These are phyloP conservation scores for Pythium dissimile DNA, from an alignment of 352 stramenopile genomes.

Conservation along the genomic window DNA sequence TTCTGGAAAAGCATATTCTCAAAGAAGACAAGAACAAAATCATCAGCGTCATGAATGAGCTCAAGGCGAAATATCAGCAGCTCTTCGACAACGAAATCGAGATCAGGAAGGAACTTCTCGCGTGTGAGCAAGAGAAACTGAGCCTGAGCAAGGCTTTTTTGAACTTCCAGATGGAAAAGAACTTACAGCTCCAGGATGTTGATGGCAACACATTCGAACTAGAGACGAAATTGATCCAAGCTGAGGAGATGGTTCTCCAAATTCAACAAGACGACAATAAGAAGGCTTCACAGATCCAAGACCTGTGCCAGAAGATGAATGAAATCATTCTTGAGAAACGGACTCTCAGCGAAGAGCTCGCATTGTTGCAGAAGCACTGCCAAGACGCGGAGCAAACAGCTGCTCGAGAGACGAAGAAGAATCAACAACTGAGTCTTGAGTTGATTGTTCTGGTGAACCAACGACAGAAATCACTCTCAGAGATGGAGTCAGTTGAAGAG, in stretches of 20 bases:
- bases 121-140: slow-evolving; percentile 69
- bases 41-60: slow-evolving; percentile 31
- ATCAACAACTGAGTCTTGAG: slow-evolving; percentile 66
- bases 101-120: slow-evolving; percentile 52
- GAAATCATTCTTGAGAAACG: slow-evolving; percentile 47
- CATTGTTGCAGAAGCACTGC: slow-evolving; percentile 32
- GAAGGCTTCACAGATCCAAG: slow-evolving; percentile 51
- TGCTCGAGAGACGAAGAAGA: slow-evolving; percentile 47
- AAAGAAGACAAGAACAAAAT: slow-evolving; percentile 54
- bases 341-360: slow-evolving; percentile 30
- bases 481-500: slow-evolving; percentile 28
- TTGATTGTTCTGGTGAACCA: slow-evolving; percentile 68
- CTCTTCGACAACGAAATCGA: slow-evolving; percentile 62
- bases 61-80: slow-evolving; percentile 55
- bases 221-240: slow-evolving; percentile 55
- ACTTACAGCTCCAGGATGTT: slow-evolving; percentile 34
- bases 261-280: slow-evolving; percentile 56
- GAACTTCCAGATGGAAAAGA: slow-evolving; percentile 55
- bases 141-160: slow-evolving; percentile 62
- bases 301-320: slow-evolving; percentile 54
- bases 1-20: slow-evolving; percentile 38
- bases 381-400: slow-evolving; percentile 27
- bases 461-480: slow-evolving; percentile 38
- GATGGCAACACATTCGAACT: slow-evolving; percentile 63
- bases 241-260: slow-evolving; percentile 60